phyloP scores from a whole-genome alignment of 768 basidiomycete species.

The Candolleomyces efflorescens region DNA sequence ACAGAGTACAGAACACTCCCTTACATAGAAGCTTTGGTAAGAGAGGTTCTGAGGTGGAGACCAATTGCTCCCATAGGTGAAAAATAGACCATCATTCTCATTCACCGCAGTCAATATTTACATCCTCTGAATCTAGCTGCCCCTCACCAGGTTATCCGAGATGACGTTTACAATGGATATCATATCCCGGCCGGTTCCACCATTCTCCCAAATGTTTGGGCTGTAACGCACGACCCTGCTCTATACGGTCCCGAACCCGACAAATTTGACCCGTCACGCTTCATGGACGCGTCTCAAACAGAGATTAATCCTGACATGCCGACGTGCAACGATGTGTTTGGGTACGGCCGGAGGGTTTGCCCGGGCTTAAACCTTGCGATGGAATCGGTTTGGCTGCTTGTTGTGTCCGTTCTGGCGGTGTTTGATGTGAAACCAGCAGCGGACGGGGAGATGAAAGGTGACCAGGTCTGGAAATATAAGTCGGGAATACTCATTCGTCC shows the following conservation, averaged over 20 bases:
- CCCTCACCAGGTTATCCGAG: constrained; percentile 7
- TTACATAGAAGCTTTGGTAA: not conserved
- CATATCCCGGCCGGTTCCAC: constrained; percentile 9
- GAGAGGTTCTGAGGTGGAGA: not conserved
- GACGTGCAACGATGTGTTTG: not conserved
- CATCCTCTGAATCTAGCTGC: not conserved
- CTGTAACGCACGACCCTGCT: not conserved
- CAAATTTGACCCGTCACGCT: not conserved
- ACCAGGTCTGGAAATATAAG: not conserved
- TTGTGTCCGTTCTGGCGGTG: constrained; percentile 18
- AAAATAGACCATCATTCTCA: not conserved
- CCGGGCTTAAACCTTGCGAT: constrained; percentile 21
- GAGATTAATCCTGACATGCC: constrained; percentile 1
- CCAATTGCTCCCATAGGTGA: not conserved
- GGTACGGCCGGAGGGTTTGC: constrained; percentile 17
- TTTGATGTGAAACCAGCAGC: constrained; percentile 16
- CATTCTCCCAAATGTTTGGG: constrained; percentile 6
- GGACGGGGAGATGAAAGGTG: not conserved
- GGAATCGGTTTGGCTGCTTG: constrained; percentile 16
- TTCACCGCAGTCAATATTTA: not conserved
- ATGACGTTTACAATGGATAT: constrained; percentile 12
- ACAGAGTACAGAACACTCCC: not conserved
- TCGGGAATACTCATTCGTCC: not conserved
- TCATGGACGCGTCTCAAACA: constrained; percentile 1
- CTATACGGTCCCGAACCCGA: not conserved